Base-by-base conservation (phyloP, 2,329 filamentous ascomycete genomes). In the Phoma herbarum region DNA sequence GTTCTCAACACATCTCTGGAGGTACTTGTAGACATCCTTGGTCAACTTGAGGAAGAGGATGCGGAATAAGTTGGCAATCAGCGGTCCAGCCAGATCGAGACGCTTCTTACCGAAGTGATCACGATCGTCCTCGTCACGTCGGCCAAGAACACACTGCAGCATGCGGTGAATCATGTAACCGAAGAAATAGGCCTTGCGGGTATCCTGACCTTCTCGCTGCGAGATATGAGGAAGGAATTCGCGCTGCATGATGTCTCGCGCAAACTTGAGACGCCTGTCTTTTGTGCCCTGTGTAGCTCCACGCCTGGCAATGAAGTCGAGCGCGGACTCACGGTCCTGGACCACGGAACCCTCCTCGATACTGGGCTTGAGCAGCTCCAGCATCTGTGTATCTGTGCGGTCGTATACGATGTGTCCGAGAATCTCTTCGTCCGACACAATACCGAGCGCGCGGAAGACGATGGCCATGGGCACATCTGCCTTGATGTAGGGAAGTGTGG, bases 101-200 rank as follows among this genome's bases (percentile, higher is more conserved):
- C 95, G 90, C 85, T 99, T 99, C 85, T 98, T 98, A 72, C 95
- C 95, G 73, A 99, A 97, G 78, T 99, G 96, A 82, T 99, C 95
- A 82, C 95, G 91, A 74, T 99, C 95, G 73, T 99, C 95, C 25
- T 93, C 92, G 75, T 98, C 95, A 62, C 93, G 90, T 61, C 95
- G 90, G 50, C 95, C 96, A 46, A 99, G 85, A 53, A 93, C 92
- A 75, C 93, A 97, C 78, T 97, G 94, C 23, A 98, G 84, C 69
- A 99, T 85, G 75, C 95, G 91, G 79, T 99, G 94, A 45, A 98
- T 92, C 94, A 99, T 99, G 80, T 99, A 99, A 22, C 96, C 95
- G 47, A 99, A 83, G 84, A 98, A 99, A 80, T 97, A 99, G 2
- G 96, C 95, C 77, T 99, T 99, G 59, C 92, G 85, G 1, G 94